Percentiles rank a stretch among this genome's conserved stretches.
phyloP scores from a whole-genome alignment of 768 basidiomycete species.

The Arthromyces matolae region DNA sequence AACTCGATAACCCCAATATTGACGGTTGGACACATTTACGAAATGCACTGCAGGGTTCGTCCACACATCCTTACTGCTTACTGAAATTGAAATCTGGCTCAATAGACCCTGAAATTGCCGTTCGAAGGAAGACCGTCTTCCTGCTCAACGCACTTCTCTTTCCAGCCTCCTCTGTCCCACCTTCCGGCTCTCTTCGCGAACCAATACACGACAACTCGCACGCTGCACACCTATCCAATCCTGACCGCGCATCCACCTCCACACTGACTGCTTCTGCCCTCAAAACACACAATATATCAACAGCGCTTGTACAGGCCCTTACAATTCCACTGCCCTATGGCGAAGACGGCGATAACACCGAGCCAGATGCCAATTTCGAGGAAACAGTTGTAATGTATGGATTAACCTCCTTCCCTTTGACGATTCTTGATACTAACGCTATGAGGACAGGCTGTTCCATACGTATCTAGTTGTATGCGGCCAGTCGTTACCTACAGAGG shows the following conservation, averaged over 20 bases:
- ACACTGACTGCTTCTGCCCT: conserved; percentile 47
- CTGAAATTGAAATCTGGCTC: too few species aligned
- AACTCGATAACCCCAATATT: conserved; percentile 39
- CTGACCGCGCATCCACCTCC: conserved; percentile 51
- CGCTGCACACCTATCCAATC: conserved; percentile 56
- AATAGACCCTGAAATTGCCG: conserved; percentile 70
- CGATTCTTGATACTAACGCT: background rate
- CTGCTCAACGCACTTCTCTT: conserved; percentile 69
- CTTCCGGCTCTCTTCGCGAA: conserved; percentile 21
- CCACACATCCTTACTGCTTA: background rate
- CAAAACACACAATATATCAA: conserved; percentile 39
- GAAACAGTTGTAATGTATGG: conserved; percentile 58
- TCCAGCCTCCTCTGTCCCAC: conserved; percentile 32
- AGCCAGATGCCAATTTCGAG: conserved; percentile 56
- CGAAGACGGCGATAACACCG: conserved; percentile 60
- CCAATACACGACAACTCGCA: conserved; percentile 73
- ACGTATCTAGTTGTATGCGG: background rate
- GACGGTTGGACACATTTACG: conserved; percentile 67
- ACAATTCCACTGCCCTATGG: conserved; percentile 59
- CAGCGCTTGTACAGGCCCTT: conserved; percentile 49
- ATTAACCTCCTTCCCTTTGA: background rate
- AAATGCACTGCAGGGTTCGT: conserved; percentile 55
- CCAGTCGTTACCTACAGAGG: background rate
- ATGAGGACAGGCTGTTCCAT: conserved; percentile 1
- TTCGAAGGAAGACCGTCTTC: conserved; percentile 78